Base-by-base conservation (phyloP, 495 filamentous ascomycete species). In the Amphirosellinia nigrospora region DNA sequence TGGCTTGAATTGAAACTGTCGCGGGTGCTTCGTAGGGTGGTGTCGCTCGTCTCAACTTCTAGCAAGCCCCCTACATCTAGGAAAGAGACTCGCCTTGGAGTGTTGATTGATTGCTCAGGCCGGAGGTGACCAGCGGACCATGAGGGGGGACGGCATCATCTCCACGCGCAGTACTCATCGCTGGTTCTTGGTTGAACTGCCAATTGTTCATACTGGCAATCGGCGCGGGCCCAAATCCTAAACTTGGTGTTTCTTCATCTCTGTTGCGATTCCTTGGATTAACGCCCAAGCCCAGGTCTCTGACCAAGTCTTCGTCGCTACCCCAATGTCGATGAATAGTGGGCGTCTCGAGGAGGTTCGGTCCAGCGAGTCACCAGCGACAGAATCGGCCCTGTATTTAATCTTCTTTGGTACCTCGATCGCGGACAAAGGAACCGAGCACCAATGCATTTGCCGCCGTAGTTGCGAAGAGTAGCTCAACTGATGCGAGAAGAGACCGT, bases 401-500 rank as follows among this genome's bases (percentile, higher is more conserved):
- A 83, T 79, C 77, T 93, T 94, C 81, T 95, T 95, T 95, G 56
- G 89, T 82, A 26, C 93, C 93, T 38, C 88, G 84, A 72, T 94
- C 93, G 3, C 93, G 87, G 19, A 94, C 89, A 69, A 94, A 96
- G 0, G 92, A 93, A 45, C 93, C 93, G 19, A 96, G 87, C 0
- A 94, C 90, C 23, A 96, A 82, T 8, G 87, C 87, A 75, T 96
- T 96, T 15, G 93, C 89, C 8, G 93, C 89, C 1, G 89, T 87
- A 16, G 92, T 92, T 38, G 93, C 90, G 55, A 91, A 90, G 28
- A 96, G 86, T 11, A 92, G 88, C 72, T 96, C 92, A 39, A 96
- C 79, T 0, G 91, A 93, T 16, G 93, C 93, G 46, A 91, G 81
- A 13, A 96, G 86, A 6, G 93, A 92, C 39, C 93, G 89, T 65